Evolutionary conservation across 257 asterid species (phyloP).

Genomic region (Eucommia ulmoides): DNA sequence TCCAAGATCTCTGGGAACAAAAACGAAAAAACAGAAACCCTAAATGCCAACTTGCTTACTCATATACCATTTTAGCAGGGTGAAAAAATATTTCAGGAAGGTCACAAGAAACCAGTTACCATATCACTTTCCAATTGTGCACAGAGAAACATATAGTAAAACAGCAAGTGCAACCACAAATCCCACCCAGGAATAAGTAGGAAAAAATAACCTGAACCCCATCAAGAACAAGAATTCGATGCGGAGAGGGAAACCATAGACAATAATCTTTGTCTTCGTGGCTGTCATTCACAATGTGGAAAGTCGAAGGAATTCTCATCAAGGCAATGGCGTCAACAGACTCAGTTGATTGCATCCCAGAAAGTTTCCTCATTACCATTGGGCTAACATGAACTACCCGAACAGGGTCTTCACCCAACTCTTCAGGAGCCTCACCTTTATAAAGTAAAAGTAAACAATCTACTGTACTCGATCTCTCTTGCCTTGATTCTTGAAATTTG

Average conservation of each 20-base stretch:
- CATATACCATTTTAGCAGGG: no score
- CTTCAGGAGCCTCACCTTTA: constrained; percentile 43
- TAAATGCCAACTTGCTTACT: no score
- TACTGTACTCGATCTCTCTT: constrained; percentile 22
- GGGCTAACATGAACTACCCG: constrained; percentile 49
- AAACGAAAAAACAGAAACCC: no score
- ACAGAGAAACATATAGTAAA: no score
- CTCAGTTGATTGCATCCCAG: constrained; percentile 76
- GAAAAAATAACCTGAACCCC: constrained; percentile 98
- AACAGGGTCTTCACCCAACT: constrained; percentile 18
- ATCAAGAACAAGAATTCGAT: constrained; percentile 81
- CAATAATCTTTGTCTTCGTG: constrained; percentile 26
- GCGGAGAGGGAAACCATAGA: constrained; percentile 39
- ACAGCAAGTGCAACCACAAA: no score
- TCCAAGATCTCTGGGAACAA: no score
- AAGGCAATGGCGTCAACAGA: constrained; percentile 64
- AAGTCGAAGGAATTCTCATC: constrained; percentile 64
- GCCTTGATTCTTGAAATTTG: constrained; percentile 25
- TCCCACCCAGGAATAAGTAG: no score
- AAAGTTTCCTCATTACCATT: constrained; percentile 58
- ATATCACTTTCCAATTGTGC: no score
- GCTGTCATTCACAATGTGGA: constrained; percentile 22
- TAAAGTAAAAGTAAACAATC: constrained; percentile 74
- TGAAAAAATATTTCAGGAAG: no score
- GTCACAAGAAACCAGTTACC: no score